Percentiles rank a stretch among this genome's conserved stretches.
These are phyloP conservation scores for Naegleria fowleri DNA, from an alignment of 208 protist species.

Conservation along the genomic window DNA sequence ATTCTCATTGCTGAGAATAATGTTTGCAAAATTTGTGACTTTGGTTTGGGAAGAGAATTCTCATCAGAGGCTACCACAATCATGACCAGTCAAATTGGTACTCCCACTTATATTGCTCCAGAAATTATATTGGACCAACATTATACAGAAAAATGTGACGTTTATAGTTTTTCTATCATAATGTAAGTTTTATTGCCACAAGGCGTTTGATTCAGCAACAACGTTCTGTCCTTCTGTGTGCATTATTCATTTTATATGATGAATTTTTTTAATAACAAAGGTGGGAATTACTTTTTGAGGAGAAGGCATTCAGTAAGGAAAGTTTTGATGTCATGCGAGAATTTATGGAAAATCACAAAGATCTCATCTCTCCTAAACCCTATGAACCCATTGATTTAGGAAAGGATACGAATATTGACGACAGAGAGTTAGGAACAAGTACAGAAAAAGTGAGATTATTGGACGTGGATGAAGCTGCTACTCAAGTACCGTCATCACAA, in stretches of 20 bases:
- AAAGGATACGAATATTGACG: not conserved
- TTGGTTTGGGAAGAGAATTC: not conserved
- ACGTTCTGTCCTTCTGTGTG: too few species aligned
- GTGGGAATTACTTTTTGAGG: not conserved
- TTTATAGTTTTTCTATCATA: not conserved
- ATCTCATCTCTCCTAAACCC: not conserved
- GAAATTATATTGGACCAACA: not conserved
- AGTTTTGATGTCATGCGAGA: not conserved
- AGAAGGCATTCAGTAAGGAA: not conserved
- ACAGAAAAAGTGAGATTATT: not conserved
- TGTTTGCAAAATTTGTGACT: not conserved
- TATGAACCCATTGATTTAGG: not conserved
- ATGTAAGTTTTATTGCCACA: not conserved
- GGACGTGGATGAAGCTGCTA: not conserved
- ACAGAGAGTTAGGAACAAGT: not conserved
- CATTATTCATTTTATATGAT: too few species aligned
- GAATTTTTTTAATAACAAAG: too few species aligned
- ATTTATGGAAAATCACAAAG: not conserved
- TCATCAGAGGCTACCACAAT: not conserved
- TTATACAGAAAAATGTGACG: constrained; percentile 5
- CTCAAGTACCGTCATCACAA: not conserved
- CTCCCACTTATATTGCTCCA: not conserved
- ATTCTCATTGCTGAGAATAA: not conserved
- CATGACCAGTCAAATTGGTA: not conserved
- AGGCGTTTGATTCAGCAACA: too few species aligned